These are phyloP conservation scores for Pleurostoma richardsiae DNA, from an alignment of 2,329 filamentous ascomycete species.

Conservation along the genomic window DNA sequence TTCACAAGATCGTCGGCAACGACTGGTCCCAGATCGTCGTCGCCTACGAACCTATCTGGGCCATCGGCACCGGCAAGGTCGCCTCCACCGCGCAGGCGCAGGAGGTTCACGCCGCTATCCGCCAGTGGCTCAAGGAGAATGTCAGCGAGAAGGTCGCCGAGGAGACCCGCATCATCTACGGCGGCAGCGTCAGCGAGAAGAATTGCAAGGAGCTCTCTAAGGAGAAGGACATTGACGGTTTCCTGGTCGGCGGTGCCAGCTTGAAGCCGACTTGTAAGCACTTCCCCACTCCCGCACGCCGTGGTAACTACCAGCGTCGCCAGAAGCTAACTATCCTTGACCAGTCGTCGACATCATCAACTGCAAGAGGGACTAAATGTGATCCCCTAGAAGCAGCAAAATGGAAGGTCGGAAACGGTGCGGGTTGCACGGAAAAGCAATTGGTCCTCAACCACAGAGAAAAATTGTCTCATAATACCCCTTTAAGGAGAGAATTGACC, in stretches of 20 bases:
- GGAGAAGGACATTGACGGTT: conserved; percentile 94
- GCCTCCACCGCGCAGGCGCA: conserved; percentile 86
- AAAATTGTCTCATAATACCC: too few species aligned
- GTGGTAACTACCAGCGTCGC: too few species aligned
- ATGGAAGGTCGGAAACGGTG: too few species aligned
- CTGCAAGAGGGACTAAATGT: conserved; percentile 39
- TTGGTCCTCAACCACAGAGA: too few species aligned
- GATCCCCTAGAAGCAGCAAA: neutral
- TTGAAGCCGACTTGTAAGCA: conserved; percentile 90
- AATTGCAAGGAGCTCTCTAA: conserved; percentile 92
- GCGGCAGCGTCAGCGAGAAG: conserved; percentile 95
- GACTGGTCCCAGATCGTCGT: conserved; percentile 95
- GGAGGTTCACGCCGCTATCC: conserved; percentile 89
- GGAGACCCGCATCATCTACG: conserved; percentile 90
- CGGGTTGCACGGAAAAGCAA: too few species aligned
- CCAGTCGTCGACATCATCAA: conserved; percentile 57
- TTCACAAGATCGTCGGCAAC: conserved; percentile 59
- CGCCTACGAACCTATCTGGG: conserved; percentile 99
- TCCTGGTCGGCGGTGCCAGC: conserved; percentile 93
- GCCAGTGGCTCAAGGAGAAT: conserved; percentile 77
- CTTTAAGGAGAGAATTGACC: too few species aligned
- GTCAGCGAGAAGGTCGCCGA: conserved; percentile 73
- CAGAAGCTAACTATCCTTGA: conserved; percentile 2
- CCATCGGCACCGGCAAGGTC: conserved; percentile 88
- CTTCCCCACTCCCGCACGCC: neutral